Percentiles rank a stretch among this genome's conserved stretches.
Evolutionary conservation across 2,329 filamentous ascomycete species (phyloP).

Genomic region (Penicillium sp.): DNA sequence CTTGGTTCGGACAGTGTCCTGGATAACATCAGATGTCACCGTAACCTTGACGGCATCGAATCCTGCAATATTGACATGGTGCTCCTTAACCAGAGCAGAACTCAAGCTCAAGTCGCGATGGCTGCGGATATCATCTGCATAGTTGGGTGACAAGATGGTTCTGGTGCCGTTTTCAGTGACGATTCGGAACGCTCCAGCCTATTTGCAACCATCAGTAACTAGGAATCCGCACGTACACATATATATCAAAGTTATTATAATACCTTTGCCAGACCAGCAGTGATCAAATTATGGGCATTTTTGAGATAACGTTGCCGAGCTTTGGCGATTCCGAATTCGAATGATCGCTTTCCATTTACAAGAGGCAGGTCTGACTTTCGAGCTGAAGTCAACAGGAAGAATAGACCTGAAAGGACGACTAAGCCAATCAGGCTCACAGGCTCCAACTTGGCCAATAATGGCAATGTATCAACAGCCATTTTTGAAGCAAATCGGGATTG

Average conservation of each 20-base stretch:
- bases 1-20: slow-evolving; percentile 23
- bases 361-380: not conserved
- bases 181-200: slow-evolving; percentile 16
- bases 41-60: slow-evolving; percentile 23
- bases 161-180: slow-evolving; percentile 22
- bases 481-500: too few relatives aligned
- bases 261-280: slow-evolving; percentile 3
- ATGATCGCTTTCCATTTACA: not conserved
- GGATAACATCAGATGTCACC: slow-evolving; percentile 14
- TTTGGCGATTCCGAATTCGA: not conserved
- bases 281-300: slow-evolving; percentile 3
- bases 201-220: not conserved
- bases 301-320: not conserved
- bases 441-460: not conserved
- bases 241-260: not conserved
- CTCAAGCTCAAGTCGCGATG: slow-evolving; percentile 20
- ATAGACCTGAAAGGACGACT: not conserved
- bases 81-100: slow-evolving; percentile 11
- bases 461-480: not conserved
- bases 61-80: slow-evolving; percentile 17
- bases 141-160: slow-evolving; percentile 21
- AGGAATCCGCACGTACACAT: not conserved
- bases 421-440: not conserved
- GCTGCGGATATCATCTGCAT: slow-evolving; percentile 26
- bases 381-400: not conserved